Evolutionary conservation across 345 rosid genomes (phyloP), one percentile per base, ranked within the genome.

Genomic region (Gynandropsis gynandra): DNA sequence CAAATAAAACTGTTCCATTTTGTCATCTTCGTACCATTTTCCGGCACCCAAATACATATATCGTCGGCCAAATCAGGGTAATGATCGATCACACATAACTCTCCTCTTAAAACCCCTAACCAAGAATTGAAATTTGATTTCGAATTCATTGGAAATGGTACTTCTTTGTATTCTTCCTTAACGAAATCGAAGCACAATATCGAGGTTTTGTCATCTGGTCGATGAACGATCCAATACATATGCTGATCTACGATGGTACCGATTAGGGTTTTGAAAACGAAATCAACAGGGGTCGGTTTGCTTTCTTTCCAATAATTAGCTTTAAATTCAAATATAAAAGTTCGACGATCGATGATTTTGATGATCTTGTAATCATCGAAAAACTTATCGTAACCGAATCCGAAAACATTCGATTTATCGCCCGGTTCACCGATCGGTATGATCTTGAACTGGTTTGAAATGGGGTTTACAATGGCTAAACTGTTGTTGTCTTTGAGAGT

Each of bases 221-320:
- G 34, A 42, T 56, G 10, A 31, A 33, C 61, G 33, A 47, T 38
- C 61, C 45, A 45, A 35, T 57, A 57, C 44, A 46, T 46, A 14
- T 43, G 35, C 15, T 57, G 20, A 16, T 57, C 61, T 16, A 35
- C 11, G 16, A 36, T 16, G 0, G 12, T 35, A 24, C 29, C 29
- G 16, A 52, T n/a, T 8, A 34, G 16, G 33, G 43, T 1, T 20
- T 34, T 56, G 4, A 45, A 21, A 21, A 13, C 21, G 44, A 15
- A 56, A 20, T 35, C 52, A 56, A 35, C 34, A 8, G 24, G 17
- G 9, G 0, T 1, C 8, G 33, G 48, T 48, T 11, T 7, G 15
- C 47, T 58, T 37, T 49, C 42, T 40, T 20, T 48, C 63, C 63
- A 59, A 17, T 5, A 49, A 18, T 9, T 13, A 27, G 31, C 13